Conservation (phyloP, 257 asterid genomes). For the Jacaranda mimosifolia region DNA sequence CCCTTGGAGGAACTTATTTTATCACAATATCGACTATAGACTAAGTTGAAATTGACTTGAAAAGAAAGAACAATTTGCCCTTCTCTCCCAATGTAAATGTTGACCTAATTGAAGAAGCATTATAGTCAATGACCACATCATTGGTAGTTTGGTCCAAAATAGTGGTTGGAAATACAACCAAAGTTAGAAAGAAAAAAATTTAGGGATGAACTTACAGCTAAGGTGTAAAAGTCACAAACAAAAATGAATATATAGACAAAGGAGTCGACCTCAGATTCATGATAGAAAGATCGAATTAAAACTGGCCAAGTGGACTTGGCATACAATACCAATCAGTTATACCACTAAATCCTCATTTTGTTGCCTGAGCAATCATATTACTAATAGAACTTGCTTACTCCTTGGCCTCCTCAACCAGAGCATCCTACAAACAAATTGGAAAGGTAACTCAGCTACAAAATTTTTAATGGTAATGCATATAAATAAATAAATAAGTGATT, state of each 20-base stretch:
- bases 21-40: too few relatives aligned
- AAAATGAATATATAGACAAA: slow-evolving; percentile 2
- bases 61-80: too few relatives aligned
- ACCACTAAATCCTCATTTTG: slow-evolving; percentile 62
- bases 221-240: background rate
- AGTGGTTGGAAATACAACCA: too few relatives aligned
- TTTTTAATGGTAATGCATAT: slow-evolving; percentile 17
- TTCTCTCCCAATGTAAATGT: too few relatives aligned
- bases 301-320: background rate
- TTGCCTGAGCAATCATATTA: slow-evolving; percentile 92
- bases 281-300: background rate
- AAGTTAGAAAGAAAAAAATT: too few relatives aligned
- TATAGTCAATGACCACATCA: too few relatives aligned
- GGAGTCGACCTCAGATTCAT: background rate
- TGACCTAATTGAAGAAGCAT: too few relatives aligned
- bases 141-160: too few relatives aligned
- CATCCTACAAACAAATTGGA: slow-evolving; percentile 63
- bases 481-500: slow-evolving; percentile 6
- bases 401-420: slow-evolving; percentile 95
- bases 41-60: too few relatives aligned
- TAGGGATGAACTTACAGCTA: too few relatives aligned
- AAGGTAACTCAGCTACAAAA: slow-evolving; percentile 5
- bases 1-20: too few relatives aligned
- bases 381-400: slow-evolving; percentile 92
- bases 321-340: slow-evolving; percentile 16